Base-by-base conservation (phyloP, 495 filamentous ascomycete species). In the Neurospora hispaniola region DNA sequence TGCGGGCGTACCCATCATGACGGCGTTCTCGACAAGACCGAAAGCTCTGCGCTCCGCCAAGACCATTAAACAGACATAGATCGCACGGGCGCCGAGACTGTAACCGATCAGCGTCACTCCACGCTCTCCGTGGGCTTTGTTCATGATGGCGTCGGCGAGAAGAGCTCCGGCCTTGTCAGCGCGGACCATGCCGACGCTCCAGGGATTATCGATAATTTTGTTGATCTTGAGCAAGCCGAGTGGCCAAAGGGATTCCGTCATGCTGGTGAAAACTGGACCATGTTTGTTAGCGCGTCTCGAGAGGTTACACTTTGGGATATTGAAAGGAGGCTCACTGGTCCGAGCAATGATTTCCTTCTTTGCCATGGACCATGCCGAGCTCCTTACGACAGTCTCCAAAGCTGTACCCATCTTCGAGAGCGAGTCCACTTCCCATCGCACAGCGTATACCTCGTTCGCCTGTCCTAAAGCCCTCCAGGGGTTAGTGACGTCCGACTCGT, bases 101-200 rank as follows among this genome's bases (percentile, higher is more conserved):
- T 94, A 98, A 1, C 96, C 96, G 70, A 98, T 85, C 8, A 99
- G 82, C 23, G 91, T 96, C 4, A 98, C 91, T 0, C 95, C 90
- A 27, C 96, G 87, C 80, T 97, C 93, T 16, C 96, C 96, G 76
- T 96, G 94, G 1, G 90, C 90, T 75, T 91, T 93, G 81, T 92
- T 94, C 74, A 96, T 92, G 69, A 99, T 82, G 16, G 93, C 90
- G 79, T 99, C 94, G 5, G 95, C 94, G 0, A 99, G 88, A 14
- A 93, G 89, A 42, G 88, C 82, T 1, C 96, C 96, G 1, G 93
- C 91, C 82, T 98, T 98, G 76, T 98, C 94, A 27, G 92, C 89
- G 69, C 94, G 87, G 40, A 89, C 85, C 79, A 92, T 94, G 11
- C 90, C 93, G 42, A 96, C 86, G 71, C 86, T 92, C 86, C 97